Evolutionary conservation across 2,329 filamentous ascomycete genomes (phyloP), one percentile per base, ranked within the genome.

Genomic region (Paraphaeosphaeria sporulosa): DNA sequence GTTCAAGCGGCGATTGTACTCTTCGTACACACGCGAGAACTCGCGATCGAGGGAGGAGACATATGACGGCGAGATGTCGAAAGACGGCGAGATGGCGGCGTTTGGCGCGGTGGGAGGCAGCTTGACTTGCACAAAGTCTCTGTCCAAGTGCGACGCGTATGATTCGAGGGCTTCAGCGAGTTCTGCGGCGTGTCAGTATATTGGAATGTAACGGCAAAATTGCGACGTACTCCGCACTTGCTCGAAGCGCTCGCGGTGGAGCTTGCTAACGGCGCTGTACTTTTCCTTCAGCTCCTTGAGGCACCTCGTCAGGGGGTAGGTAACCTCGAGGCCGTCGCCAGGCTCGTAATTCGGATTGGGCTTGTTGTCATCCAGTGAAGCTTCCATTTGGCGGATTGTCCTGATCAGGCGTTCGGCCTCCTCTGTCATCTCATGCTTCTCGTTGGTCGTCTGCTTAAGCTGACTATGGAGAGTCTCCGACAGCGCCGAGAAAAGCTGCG

Each of bases 21-120:
- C 96, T 72, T 98, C 93, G 78, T 98, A 98, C 21, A 99, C 92
- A 61, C 93, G 88, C 12, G 92, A 93, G 74, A 98, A 99, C 78
- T 99, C 95, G 56, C 86, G 85, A 75, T 99, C 94, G 21, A 99
- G 86, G 59, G 90, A 89, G 63, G 91, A 87, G 55, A 97, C 91
- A 72, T 98, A 99, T 4, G 90, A 85, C 0, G 92, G 89, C 0
- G 94, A 97, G n/a, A 99, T 87, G 71, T 98, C 94, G 76, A 99
- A 98, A 55, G 86, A 91, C 2, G 93, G 87, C 0, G 94, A 87
- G 42, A 96, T 85, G 13, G 89, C 89, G 48, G 92, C 88, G 66
- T 92, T 90, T 5, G 90, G 88, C 1, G 87, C 87, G 3, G 90
- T 93, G 0, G 94, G 94, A 1, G 95, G 95, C 7, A 99, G 86